phyloP scores from a whole-genome alignment of 1,284 basidiomycete genomes.

The Pseudozyma hubeiensis region DNA sequence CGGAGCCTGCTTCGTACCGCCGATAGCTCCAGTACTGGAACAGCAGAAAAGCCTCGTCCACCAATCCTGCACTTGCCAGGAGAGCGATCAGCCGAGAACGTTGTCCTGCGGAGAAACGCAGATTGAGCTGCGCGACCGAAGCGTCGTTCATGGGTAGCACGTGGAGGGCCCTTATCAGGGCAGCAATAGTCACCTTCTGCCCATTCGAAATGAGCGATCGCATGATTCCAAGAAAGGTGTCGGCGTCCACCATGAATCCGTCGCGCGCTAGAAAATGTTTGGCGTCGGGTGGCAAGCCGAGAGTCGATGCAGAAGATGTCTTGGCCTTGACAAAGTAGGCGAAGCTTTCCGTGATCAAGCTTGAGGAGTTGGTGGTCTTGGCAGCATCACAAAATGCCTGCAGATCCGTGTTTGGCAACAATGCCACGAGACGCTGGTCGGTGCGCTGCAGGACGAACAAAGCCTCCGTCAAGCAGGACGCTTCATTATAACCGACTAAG shows the following conservation, averaged over 20 bases:
- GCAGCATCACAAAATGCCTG: constrained; percentile 33
- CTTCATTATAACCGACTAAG: constrained; percentile 24
- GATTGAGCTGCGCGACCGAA: constrained; percentile 23
- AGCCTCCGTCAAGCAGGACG: constrained; percentile 7
- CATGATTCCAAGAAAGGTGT: constrained; percentile 22
- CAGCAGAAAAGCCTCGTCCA: constrained; percentile 32
- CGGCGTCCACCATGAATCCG: constrained; percentile 24
- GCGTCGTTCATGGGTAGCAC: constrained; percentile 26
- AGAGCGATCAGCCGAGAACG: constrained; percentile 13
- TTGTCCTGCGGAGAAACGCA: constrained; percentile 14
- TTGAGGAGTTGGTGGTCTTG: neutral
- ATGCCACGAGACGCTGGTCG: constrained; percentile 33
- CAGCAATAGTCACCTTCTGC: constrained; percentile 12
- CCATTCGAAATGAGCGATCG: constrained; percentile 6
- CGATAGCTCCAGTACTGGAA: constrained; percentile 37
- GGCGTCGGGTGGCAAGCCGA: neutral
- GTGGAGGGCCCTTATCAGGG: constrained; percentile 26
- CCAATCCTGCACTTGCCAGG: constrained; percentile 22
- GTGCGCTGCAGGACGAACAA: constrained; percentile 26
- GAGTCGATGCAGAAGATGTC: constrained; percentile 6
- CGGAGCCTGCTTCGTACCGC: constrained; percentile 14
- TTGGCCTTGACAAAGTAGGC: constrained; percentile 35
- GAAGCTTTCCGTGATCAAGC: constrained; percentile 19
- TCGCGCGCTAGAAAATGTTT: constrained; percentile 26
- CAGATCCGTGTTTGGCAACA: constrained; percentile 23